Base-by-base conservation (phyloP, 140 eudicot genomes). In the Oenanthe javanica region DNA sequence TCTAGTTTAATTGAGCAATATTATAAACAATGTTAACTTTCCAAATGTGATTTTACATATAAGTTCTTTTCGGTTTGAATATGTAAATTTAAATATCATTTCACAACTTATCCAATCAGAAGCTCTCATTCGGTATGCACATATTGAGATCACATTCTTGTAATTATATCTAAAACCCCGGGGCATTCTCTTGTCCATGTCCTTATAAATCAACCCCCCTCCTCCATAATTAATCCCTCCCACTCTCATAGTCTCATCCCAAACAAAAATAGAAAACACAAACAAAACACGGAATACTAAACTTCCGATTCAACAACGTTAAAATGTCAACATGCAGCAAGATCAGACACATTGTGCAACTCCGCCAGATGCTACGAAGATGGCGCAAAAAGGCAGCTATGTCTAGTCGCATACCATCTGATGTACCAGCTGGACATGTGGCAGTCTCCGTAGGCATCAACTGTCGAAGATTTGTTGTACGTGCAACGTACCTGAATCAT, bases 341-440 rank as follows among this genome's bases (percentile, higher is more conserved):
- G 87, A 94, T 94, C 87, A 96, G 97, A 64, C 95, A 87, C 97
- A 90, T 94, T 81, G 98, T 92, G 25, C 84, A 87, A 6, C 97
- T 94, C 87, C 94, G 98, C 27, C 92, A 90, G 64, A 85, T 94
- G 90, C 86, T 94, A 46, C 84, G 96, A 4, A 85, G 94, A 21
- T 94, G 98, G 98, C 83, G 98, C 76, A 87, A 84, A 83, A 94
- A 87, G 83, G 97, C 93, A 1, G 87, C 94, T 21, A 61, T 76
- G 82, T 76, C 91, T 67, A 85, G 82, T 49, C 84, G 80, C 59
- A 80, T 80, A 6, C 93, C 97, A 5, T 78, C 92, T 1, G 98
- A 94, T 74, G 96, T 94, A 50, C 98, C 98, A 3, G 82, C 96
- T 16, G 98, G 97, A 27, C 98, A 94, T 84, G 92, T 94, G 18